Evolutionary conservation across 345 rosid species (phyloP), one percentile per base, ranked within the genome.

Genomic region (Heritiera fomes): DNA sequence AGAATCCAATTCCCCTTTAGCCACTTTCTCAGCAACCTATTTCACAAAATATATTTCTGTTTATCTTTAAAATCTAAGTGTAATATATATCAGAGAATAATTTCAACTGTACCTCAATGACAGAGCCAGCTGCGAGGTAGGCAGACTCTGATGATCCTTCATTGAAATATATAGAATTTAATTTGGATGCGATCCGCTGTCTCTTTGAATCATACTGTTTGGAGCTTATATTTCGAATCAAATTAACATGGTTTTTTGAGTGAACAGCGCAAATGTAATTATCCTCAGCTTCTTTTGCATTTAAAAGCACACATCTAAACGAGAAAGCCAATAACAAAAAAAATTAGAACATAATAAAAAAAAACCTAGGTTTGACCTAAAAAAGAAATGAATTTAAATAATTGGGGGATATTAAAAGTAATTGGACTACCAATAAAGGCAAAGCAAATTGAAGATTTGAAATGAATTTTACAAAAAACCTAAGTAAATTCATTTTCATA

Each of bases 111-210:
- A 96, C 98, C 94, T 94, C 90, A 2, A 94, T 79, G 60, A 94
- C 95, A 67, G 97, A 92, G 38, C 99, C 98, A 76, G 94, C 99
- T 77, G 98, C 92, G 38, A 90, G 90, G 78, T 88, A 90, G 59
- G 98, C 97, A 46, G 97, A 87, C 84, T 94, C 94, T 0, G 98
- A 90, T 34, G 99, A 92, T 40, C 95, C 92, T 82, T 89, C 84
- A 82, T 94, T 96, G 0, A 96, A 85, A 80, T 96, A 94, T 41
- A 96, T 91, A 11, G 97, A 96, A 84, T 90, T 90, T 8, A 88
- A 77, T 75, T 82, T 85, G 6, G 92, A 84, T n/a, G 97, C 97
- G 40, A 88, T 83, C 62, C 70, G 84, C 61, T 86, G 40, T 75
- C 98, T 84, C 71, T 67, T 79, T 2, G 85, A 87, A 85, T 87